phyloP scores from a whole-genome alignment of 345 rosid species.

The Chamaenerion angustifolium region DNA sequence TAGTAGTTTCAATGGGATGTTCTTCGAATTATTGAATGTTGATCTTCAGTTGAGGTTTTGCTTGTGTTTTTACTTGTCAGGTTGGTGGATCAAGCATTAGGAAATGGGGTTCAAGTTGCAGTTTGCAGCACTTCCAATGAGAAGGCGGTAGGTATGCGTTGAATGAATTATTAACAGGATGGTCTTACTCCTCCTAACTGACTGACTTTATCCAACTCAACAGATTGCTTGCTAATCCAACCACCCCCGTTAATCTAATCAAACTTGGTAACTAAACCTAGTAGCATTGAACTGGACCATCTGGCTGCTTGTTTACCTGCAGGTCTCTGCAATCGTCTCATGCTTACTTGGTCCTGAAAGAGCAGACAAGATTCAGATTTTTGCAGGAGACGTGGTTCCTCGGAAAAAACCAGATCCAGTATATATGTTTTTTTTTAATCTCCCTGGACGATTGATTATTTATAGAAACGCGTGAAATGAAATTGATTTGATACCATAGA shows the following conservation, averaged over 20 bases:
- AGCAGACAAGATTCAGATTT: conserved; percentile 77
- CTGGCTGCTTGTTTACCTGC: conserved; percentile 14
- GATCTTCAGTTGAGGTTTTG: not conserved
- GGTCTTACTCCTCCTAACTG: no score
- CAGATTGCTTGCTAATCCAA: no score
- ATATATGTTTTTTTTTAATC: not conserved
- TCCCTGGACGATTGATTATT: not conserved
- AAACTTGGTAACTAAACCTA: no score
- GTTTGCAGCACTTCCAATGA: conserved; percentile 96
- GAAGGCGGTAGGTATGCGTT: conserved; percentile 61
- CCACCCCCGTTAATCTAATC: no score
- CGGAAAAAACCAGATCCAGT: conserved; percentile 95
- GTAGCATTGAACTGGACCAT: not conserved
- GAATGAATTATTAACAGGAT: not conserved
- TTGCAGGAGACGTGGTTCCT: conserved; percentile 90
- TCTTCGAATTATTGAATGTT: not conserved
- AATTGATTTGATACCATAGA: no score
- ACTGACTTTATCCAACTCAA: no score
- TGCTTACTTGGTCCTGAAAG: conserved; percentile 78
- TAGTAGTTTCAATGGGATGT: not conserved
- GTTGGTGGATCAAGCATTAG: conserved; percentile 82
- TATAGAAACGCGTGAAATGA: not conserved
- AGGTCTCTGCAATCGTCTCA: conserved; percentile 91
- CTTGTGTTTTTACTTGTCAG: conserved; percentile 21
- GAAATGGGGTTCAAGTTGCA: conserved; percentile 69